A percentile compares a stretch with the other conserved stretches of the same genome.
These are phyloP conservation scores for Kuraishia piskuri DNA, from an alignment of 805 yeast genomes.

Conservation along the genomic window DNA sequence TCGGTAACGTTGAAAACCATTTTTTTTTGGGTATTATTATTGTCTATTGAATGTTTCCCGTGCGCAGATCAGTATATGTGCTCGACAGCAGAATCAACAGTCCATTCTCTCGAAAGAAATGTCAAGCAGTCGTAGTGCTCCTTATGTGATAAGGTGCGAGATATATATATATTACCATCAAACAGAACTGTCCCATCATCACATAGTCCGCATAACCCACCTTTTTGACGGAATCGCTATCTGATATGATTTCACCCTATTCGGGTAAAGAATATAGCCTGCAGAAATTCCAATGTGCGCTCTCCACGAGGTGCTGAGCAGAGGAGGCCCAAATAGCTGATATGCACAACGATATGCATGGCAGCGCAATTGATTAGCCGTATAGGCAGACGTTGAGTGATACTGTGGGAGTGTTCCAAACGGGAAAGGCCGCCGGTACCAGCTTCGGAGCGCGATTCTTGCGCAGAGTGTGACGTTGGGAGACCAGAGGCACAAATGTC, in stretches of 20 bases:
- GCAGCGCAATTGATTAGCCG: neutral
- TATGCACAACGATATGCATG: neutral
- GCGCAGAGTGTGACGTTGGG: no score
- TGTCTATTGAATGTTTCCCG: neutral
- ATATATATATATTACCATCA: no score
- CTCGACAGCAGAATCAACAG: neutral
- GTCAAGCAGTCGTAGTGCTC: neutral
- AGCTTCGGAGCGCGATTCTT: neutral
- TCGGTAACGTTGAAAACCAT: conserved; percentile 37
- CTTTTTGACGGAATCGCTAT: neutral
- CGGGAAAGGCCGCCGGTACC: neutral
- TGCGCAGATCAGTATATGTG: neutral
- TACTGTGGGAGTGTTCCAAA: neutral
- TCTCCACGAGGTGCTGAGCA: neutral
- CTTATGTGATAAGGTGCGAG: neutral
- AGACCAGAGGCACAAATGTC: neutral
- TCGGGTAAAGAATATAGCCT: neutral
- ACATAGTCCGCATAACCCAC: neutral
- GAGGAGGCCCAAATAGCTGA: neutral
- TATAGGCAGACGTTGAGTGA: neutral
- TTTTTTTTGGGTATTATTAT: neutral
- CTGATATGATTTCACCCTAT: neutral
- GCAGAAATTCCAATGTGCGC: neutral
- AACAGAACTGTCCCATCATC: no score
- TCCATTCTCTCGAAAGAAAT: neutral